phyloP scores from a whole-genome alignment of 768 basidiomycete genomes.

The Tulasnella sp. region DNA sequence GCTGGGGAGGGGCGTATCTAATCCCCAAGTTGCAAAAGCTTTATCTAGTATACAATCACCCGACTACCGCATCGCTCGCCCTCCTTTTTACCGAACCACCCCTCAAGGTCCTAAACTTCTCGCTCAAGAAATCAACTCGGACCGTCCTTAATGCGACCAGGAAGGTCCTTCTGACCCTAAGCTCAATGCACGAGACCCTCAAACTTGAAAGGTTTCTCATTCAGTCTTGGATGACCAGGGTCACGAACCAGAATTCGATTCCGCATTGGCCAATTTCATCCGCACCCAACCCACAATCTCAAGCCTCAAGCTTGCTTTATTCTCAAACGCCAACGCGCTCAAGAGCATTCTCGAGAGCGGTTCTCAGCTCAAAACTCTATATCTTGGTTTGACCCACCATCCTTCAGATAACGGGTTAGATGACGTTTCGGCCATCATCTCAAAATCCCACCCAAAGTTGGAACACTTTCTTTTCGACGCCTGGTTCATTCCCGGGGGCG shows the following conservation, averaged over 20 bases:
- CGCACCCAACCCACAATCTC: not conserved
- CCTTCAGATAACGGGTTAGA: not conserved
- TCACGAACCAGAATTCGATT: not conserved
- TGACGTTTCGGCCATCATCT: not conserved
- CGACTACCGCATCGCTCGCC: not conserved
- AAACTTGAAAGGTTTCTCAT: not conserved
- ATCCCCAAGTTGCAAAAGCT: not conserved
- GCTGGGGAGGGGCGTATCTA: not conserved
- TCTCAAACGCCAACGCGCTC: not conserved
- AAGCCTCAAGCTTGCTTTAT: not conserved
- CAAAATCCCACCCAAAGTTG: not conserved
- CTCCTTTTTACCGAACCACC: not conserved
- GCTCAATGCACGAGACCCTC: not conserved
- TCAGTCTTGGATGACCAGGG: not conserved
- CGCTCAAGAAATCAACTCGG: not conserved
- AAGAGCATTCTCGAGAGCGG: not conserved
- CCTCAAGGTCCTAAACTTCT: not conserved
- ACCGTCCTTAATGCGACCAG: not conserved
- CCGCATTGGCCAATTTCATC: not conserved
- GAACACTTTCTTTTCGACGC: not conserved
- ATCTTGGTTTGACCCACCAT: not conserved
- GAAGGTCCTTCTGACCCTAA: not conserved
- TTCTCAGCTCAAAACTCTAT: not conserved
- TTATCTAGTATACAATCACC: not conserved
- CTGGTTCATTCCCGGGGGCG: not conserved